Evolutionary conservation across 2,329 filamentous ascomycete genomes (phyloP), one percentile per base, ranked within the genome.

Genomic region (Ceratocystis smalleyi): DNA sequence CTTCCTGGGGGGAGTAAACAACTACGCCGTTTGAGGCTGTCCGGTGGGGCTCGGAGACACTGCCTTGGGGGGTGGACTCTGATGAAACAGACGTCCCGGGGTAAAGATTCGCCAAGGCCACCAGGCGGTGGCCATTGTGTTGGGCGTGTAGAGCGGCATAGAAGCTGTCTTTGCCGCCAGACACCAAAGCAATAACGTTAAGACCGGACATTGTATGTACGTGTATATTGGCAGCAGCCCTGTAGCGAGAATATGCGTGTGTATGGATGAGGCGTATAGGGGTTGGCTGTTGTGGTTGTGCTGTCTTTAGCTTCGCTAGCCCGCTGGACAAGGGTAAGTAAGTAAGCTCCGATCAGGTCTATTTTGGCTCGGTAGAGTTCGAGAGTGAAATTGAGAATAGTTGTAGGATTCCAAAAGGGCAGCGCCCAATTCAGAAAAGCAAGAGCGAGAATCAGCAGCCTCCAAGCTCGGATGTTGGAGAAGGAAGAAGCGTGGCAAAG

Each of bases 111-210:
- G 89, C 94, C 59, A 99, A 78, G 6, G 94, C 94, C 61, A 96
- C 83, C 59, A 99, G 78, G 68, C 81, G 81, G 74, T 97, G 92
- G 27, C 89, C 91, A 73, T 96, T 88, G 66, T 84, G 83, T 68
- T 90, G 79, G 74, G 91, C 96, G 77, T 99, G 94, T 66, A 96
- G 81, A 69, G 96, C 81, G 22, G 89, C 92, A 77, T 88, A 97
- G 74, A 99, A 87, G 68, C 92, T 96, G 77, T 99, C 94, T 76
- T 99, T 99, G 69, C 94, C 94, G 67, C 94, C 94, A 22, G 94
- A 99, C 68, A 99, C 86, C 67, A 99, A 79, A 61, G 89, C 92
- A 69, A 99, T 91, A 68, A 96, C 91, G 69, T 91, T 86, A 68
- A 86, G 76, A 17, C 45, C n/a, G 8, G 61, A 4, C 64, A 66